Conservation (phyloP, 352 stramenopile genomes). For the Phytophthora macrochlamydospora region DNA sequence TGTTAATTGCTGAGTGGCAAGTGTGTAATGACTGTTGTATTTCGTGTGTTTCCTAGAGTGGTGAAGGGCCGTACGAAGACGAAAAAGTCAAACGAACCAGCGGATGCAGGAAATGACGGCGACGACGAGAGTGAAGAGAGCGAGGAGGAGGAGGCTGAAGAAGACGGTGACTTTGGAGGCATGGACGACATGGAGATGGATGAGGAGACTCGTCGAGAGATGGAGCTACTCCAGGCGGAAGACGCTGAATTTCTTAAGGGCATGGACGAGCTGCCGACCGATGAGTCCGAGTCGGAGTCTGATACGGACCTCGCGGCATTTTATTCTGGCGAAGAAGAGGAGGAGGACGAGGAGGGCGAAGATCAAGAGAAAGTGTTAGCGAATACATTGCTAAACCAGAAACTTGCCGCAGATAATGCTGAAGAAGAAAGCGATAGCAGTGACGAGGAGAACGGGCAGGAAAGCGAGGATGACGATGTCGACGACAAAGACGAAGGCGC, state of each 20-base stretch:
- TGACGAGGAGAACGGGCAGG: not conserved
- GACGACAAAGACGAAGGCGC: constrained; percentile 30
- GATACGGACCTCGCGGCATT: constrained; percentile 71
- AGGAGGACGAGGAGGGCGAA: constrained; percentile 42
- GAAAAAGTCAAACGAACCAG: constrained; percentile 2
- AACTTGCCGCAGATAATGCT: constrained; percentile 15
- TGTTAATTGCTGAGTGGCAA: not conserved
- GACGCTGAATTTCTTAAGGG: constrained; percentile 83
- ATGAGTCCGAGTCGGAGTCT: constrained; percentile 78
- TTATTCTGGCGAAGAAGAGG: constrained; percentile 68
- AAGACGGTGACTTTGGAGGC: constrained; percentile 28
- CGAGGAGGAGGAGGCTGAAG: constrained; percentile 29
- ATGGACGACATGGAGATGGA: constrained; percentile 71
- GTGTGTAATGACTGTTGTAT: not conserved
- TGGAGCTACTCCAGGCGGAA: constrained; percentile 77
- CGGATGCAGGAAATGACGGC: constrained; percentile 13
- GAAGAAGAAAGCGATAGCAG: constrained; percentile 8
- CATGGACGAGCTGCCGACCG: constrained; percentile 85
- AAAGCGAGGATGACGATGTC: constrained; percentile 20
- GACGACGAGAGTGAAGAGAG: constrained; percentile 29
- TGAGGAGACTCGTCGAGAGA: constrained; percentile 77
- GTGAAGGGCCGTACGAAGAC: constrained; percentile 60
- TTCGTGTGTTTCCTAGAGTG: constrained; percentile 31
- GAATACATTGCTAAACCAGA: constrained; percentile 68
- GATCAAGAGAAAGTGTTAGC: constrained; percentile 45